Evolutionary conservation across 805 yeast genomes (phyloP).

Genomic region (Diddensiella caesifluorescens): DNA sequence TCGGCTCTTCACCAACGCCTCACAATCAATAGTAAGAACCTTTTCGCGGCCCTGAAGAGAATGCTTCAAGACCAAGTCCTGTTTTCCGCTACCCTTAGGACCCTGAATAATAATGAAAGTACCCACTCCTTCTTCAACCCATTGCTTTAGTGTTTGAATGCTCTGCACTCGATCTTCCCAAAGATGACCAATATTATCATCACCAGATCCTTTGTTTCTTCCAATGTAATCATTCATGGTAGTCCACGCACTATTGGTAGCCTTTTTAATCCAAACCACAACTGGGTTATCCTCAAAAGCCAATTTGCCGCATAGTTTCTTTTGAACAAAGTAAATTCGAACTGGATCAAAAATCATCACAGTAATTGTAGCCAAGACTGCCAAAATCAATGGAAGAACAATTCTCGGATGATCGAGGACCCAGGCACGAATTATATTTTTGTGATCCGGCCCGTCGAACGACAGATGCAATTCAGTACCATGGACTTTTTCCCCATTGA

Average conservation of each 20-base stretch:
- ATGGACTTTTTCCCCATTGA: slow-evolving; percentile 62
- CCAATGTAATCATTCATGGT: slow-evolving; percentile 36
- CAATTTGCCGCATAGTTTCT: slow-evolving; percentile 45
- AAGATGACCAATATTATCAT: slow-evolving; percentile 24
- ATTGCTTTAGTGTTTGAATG: slow-evolving; percentile 61
- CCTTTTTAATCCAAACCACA: slow-evolving; percentile 2
- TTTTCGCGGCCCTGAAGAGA: slow-evolving; percentile 57
- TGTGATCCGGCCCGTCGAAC: slow-evolving; percentile 55
- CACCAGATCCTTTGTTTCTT: slow-evolving; percentile 28
- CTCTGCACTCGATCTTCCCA: slow-evolving; percentile 72
- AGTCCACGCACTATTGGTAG: slow-evolving; percentile 30
- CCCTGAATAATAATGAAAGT: slow-evolving; percentile 88
- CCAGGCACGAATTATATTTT: slow-evolving; percentile 44
- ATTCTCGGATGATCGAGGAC: slow-evolving; percentile 74
- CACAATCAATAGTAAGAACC: slow-evolving; percentile 74
- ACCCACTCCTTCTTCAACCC: slow-evolving; percentile 84
- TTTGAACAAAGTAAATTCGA: slow-evolving; percentile 69
- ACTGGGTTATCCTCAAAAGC: slow-evolving; percentile 9
- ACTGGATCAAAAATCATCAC: slow-evolving; percentile 91
- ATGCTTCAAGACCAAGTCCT: slow-evolving; percentile 65
- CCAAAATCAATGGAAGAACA: slow-evolving; percentile 73
- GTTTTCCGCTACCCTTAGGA: slow-evolving; percentile 94
- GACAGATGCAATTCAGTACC: slow-evolving; percentile 68
- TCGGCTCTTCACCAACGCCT: slow-evolving; percentile 62
- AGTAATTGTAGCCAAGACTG: slow-evolving; percentile 73